Base-by-base conservation (phyloP, 179 eudicot genomes). In the Vitellaria paradoxa region DNA sequence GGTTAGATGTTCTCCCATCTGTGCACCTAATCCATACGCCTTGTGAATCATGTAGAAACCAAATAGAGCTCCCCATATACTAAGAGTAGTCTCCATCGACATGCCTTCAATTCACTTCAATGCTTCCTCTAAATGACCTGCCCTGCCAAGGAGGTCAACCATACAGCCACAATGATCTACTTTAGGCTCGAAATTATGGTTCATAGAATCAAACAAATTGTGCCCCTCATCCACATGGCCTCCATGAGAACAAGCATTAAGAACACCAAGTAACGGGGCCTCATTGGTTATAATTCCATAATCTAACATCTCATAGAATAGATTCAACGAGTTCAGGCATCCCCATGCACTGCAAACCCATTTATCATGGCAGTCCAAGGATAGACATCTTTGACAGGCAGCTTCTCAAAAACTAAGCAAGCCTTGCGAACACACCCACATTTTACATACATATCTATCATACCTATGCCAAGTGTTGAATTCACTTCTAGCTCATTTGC, bases 101-200 rank as follows among this genome's bases (percentile, higher is more conserved):
- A 77, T 81, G 47, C 37, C 46, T 9, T 79, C 23, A 18, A 75
- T 76, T 61, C 79, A 70, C 61, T 66, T 23, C 10, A 63, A 10
- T 23, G 85, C 85, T 55, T 79, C 82, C 53, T 21, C 65, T 47
- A 82, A 40, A 21, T 40, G 30, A 64, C 85, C 82, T 13, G 82
- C 82, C 11, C 82, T 68, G 14, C 80, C 77, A n/a, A 82, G 65
- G n/a, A 79, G 79, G 68, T 79, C 80, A 12, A 79, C 82, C 80
- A 82, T 79, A 40, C 80, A 82, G 42, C 79, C 82, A 40, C 75
- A 78, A 49, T 74, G 82, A 53, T 82, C 82, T 23, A 62, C 45
- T 2, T 24, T 70, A n/a, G 82, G 85, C 30, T 73, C 37, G 40
- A 82, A 15, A 3, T 81, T 77, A 3, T 20, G 0, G 0, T 47